Percentiles rank a stretch among this genome's conserved stretches.
Conservation (phyloP, 2,329 filamentous ascomycete species). For the Orbilia oligospora region DNA sequence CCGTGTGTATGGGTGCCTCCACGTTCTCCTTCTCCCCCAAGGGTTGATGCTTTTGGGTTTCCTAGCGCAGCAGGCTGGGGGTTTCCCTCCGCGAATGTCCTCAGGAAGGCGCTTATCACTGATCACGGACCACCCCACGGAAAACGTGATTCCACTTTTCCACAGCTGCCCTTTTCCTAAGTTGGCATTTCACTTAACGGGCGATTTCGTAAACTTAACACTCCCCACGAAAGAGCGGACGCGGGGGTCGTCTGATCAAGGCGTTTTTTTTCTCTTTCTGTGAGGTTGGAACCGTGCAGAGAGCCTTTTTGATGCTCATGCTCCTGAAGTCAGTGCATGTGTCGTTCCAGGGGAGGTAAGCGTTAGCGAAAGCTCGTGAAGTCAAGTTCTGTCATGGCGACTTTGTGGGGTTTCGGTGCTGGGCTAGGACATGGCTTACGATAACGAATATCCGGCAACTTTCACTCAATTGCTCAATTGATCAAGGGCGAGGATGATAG, state of each 20-base stretch:
- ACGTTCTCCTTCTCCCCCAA: neutral
- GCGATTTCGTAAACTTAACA: slow-evolving; percentile 25
- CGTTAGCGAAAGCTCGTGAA: slow-evolving; percentile 1
- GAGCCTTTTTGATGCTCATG: neutral
- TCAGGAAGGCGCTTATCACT: slow-evolving; percentile 28
- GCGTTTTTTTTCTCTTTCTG: slow-evolving; percentile 5
- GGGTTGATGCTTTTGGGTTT: slow-evolving; percentile 11
- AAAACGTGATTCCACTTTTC: slow-evolving; percentile 39
- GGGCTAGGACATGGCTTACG: neutral
- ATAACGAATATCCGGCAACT: too few relatives aligned
- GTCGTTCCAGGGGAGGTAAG: slow-evolving; percentile 13
- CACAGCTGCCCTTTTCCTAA: slow-evolving; percentile 1
- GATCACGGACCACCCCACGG: slow-evolving; percentile 42
- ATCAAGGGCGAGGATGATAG: neutral
- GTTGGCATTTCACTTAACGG: neutral
- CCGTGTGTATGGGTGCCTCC: slow-evolving; percentile 33
- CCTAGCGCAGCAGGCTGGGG: slow-evolving; percentile 31
- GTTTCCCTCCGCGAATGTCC: slow-evolving; percentile 27
- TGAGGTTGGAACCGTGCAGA: slow-evolving; percentile 2
- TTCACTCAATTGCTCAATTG: neutral
- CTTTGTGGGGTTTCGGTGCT: neutral
- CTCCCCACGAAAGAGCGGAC: slow-evolving; percentile 16
- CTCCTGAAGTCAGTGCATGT: neutral
- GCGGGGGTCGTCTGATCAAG: slow-evolving; percentile 26
- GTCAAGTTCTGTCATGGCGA: neutral